Conservation (phyloP, 176 grass and related monocot species). For the Triticum turgidum region DNA sequence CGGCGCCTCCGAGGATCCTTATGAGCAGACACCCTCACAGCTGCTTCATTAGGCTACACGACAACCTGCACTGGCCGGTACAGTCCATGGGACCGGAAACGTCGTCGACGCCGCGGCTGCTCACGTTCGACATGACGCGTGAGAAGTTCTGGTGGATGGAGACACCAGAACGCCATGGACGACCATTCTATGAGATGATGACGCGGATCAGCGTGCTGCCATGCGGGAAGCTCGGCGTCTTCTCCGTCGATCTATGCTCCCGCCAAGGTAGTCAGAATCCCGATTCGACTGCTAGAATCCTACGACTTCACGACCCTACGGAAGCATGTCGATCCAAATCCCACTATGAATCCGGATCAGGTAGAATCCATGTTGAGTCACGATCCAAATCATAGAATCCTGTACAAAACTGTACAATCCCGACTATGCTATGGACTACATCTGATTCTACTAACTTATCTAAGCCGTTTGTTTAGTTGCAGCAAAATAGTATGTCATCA, state of each 20-base stretch:
- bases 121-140: constrained; percentile 2
- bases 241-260: neutral
- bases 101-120: neutral
- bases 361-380: too few species aligned
- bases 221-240: neutral
- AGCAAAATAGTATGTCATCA: too few species aligned
- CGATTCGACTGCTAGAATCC: too few species aligned
- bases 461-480: too few species aligned
- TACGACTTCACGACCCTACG: too few species aligned
- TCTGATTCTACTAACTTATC: too few species aligned
- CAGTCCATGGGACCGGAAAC: neutral
- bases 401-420: too few species aligned
- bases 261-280: too few species aligned
- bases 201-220: neutral
- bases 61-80: constrained; percentile 19
- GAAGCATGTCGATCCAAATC: too few species aligned
- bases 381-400: too few species aligned
- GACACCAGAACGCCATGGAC: neutral
- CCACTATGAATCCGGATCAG: too few species aligned
- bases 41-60: neutral
- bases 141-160: constrained; percentile 13
- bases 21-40: neutral
- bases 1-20: neutral
- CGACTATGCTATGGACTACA: too few species aligned
- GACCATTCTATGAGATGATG: neutral